phyloP scores from a whole-genome alignment of 225 moss, liverwort and hornwort species.

The Pseudisothecium myosuroides region DNA sequence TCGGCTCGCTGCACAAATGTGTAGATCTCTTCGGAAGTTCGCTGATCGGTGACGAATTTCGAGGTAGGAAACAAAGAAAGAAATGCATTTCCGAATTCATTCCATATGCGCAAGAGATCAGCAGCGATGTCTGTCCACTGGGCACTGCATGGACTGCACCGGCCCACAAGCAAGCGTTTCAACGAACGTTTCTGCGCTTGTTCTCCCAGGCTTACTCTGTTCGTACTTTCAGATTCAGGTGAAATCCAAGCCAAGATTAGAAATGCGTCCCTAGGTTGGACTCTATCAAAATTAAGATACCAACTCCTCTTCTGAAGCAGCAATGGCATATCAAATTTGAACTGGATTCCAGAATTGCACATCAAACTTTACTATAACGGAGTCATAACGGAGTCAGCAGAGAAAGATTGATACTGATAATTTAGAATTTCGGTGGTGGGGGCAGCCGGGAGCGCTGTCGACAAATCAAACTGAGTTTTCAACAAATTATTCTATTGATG shows the following conservation, averaged over 20 bases:
- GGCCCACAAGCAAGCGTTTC: background rate
- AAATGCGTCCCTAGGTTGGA: background rate
- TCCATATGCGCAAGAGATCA: background rate
- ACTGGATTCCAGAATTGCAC: background rate
- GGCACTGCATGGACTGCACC: background rate
- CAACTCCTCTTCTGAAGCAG: background rate
- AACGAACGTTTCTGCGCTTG: background rate
- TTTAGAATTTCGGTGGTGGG: background rate
- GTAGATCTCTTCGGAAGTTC: background rate
- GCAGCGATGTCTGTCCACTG: background rate
- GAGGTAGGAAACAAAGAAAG: background rate
- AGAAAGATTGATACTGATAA: background rate
- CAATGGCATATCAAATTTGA: background rate
- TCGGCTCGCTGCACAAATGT: background rate
- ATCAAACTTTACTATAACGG: background rate
- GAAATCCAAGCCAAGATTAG: background rate
- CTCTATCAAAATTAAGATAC: background rate
- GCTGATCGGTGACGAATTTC: background rate
- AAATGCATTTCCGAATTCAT: background rate
- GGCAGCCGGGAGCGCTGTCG: background rate
- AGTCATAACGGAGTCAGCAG: background rate
- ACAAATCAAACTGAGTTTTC: background rate
- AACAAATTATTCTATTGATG: background rate
- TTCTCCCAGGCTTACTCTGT: background rate
- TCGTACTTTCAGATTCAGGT: background rate